phyloP scores from a whole-genome alignment of 768 basidiomycete species.

The Mycena belliarum region DNA sequence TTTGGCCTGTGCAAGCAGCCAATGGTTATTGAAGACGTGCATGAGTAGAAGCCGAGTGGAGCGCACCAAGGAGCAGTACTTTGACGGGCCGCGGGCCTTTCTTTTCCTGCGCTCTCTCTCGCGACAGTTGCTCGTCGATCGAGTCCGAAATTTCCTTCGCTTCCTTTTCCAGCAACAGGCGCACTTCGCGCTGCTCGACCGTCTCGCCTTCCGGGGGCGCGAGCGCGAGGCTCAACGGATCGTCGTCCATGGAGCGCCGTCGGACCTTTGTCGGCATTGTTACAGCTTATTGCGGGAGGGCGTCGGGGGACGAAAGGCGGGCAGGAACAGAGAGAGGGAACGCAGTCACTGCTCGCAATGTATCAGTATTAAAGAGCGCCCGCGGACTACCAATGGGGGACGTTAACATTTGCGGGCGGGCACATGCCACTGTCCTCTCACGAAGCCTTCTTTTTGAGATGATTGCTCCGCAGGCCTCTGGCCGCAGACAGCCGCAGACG shows the following conservation, averaged over 20 bases:
- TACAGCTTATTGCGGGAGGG: background rate
- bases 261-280: slow-evolving; percentile 18
- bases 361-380: slow-evolving; percentile 1
- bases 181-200: slow-evolving; percentile 40
- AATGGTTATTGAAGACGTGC: slow-evolving; percentile 18
- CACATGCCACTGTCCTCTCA: slow-evolving; percentile 14
- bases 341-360: background rate
- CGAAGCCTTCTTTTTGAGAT: slow-evolving; percentile 13
- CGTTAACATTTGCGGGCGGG: slow-evolving; percentile 2
- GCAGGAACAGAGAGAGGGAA: slow-evolving; percentile 7
- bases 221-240: slow-evolving; percentile 49
- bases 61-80: slow-evolving; percentile 58
- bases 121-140: slow-evolving; percentile 66
- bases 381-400: slow-evolving; percentile 4
- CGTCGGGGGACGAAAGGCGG: too few relatives aligned
- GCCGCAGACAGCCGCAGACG: background rate
- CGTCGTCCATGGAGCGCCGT: slow-evolving; percentile 30
- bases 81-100: slow-evolving; percentile 53
- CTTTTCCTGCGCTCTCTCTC: slow-evolving; percentile 46
- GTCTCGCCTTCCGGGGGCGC: slow-evolving; percentile 59
- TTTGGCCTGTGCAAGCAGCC: slow-evolving; percentile 57
- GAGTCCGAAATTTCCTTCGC: slow-evolving; percentile 58
- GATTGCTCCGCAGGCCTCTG: slow-evolving; percentile 17
- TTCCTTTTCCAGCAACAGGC: slow-evolving; percentile 48
- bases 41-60: too few relatives aligned